Conservation (phyloP, 2,329 filamentous ascomycete genomes). For the Diaporthe sp. region DNA sequence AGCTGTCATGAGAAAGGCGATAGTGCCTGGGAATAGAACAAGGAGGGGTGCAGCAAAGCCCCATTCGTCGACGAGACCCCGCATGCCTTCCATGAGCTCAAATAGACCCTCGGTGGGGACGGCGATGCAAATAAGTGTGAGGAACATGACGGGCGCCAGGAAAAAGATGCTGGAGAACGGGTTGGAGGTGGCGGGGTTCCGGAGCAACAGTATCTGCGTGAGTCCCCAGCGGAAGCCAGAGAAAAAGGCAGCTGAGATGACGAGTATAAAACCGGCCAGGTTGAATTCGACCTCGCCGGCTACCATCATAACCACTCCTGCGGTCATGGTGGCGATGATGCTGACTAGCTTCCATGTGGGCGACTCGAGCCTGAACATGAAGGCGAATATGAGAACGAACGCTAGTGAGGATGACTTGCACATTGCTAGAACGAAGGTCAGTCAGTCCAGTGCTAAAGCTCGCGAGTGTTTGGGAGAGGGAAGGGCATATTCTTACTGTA, state of each 20-base stretch:
- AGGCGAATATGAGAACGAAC: constrained; percentile 95
- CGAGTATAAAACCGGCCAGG: constrained; percentile 86
- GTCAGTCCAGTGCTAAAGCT: constrained; percentile 19
- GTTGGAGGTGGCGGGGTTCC: constrained; percentile 95
- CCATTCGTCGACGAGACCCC: constrained; percentile 74
- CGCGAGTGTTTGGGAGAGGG: background rate
- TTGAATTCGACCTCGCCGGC: constrained; percentile 94
- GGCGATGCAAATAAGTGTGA: constrained; percentile 83
- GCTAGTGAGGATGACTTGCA: constrained; percentile 97
- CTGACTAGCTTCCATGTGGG: constrained; percentile 87
- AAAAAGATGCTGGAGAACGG: constrained; percentile 98
- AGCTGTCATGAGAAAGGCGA: constrained; percentile 97
- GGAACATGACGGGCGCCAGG: constrained; percentile 97
- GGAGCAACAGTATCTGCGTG: constrained; percentile 95
- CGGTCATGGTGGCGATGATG: constrained; percentile 93
- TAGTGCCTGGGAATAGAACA: constrained; percentile 87
- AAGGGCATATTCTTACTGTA: constrained; percentile 73
- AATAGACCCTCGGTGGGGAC: constrained; percentile 86
- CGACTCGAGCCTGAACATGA: constrained; percentile 90
- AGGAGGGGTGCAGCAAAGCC: constrained; percentile 80
- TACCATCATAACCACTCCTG: constrained; percentile 98
- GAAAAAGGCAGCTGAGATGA: constrained; percentile 94
- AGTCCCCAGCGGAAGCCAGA: constrained; percentile 98
- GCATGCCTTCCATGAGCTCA: constrained; percentile 76
- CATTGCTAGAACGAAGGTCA: constrained; percentile 75